A percentile compares a stretch with the other conserved stretches of the same genome.
Evolutionary conservation across 441 rosid species (phyloP).

Genomic region (Erodium trifolium): DNA sequence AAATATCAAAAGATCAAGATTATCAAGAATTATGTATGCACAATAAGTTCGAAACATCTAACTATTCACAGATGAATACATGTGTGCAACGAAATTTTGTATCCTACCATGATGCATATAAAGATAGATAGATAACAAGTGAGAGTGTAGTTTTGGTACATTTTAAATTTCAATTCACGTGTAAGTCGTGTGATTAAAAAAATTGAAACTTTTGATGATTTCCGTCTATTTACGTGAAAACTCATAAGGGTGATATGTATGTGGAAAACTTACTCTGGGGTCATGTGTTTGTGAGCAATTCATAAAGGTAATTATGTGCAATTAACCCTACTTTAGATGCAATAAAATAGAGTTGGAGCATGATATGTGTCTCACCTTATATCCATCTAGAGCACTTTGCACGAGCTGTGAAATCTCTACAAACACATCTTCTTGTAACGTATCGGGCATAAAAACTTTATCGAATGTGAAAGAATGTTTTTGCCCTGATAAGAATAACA

Average conservation of each 20-base stretch:
- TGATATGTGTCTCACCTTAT: conserved; percentile 35
- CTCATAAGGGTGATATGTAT: too few relatives aligned
- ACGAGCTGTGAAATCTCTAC: conserved; percentile 53
- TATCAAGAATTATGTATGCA: background rate
- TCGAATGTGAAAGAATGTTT: conserved; percentile 44
- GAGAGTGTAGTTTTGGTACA: too few relatives aligned
- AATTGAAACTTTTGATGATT: too few relatives aligned
- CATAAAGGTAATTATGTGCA: too few relatives aligned
- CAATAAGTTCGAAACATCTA: background rate
- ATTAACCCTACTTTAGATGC: background rate
- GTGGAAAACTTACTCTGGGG: too few relatives aligned
- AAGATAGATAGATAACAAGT: background rate
- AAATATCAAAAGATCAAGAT: background rate
- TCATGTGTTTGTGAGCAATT: too few relatives aligned
- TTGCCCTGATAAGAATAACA: conserved; percentile 28
- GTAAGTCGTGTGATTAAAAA: too few relatives aligned
- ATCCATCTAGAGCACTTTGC: conserved; percentile 65
- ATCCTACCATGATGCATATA: background rate
- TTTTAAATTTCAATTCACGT: too few relatives aligned
- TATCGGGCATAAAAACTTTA: conserved; percentile 40
- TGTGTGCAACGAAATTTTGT: background rate
- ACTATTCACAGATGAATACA: background rate
- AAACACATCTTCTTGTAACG: conserved; percentile 47
- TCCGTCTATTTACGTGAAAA: too few relatives aligned
- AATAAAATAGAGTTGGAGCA: conserved; percentile 5